Base-by-base conservation (phyloP, 305 asterid genomes). In the Stenogyne calaminthoides region DNA sequence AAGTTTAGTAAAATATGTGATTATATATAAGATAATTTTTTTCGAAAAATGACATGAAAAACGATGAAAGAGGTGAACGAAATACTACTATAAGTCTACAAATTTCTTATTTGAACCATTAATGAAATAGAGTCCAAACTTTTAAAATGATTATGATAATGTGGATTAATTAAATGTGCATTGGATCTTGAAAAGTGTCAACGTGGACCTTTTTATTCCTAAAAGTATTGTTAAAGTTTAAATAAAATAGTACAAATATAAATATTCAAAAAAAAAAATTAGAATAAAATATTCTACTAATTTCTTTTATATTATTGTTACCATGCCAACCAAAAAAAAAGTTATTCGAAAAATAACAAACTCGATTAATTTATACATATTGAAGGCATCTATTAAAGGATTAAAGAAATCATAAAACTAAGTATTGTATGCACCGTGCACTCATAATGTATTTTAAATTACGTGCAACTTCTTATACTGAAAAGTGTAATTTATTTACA, bases 131-230 rank as follows among this genome's bases (percentile, higher is more conserved):
- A 52, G 7, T 58, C 27, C 12, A 57, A 57, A 18, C 5, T 3
- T 3, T 58, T 9, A 20, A 57, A 57, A 58, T 12, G 27, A 14
- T 58, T 25, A 27, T 5, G 11, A 18, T 18, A 27, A 10, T 25
- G 9, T 58, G 14, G 19, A 25, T 58, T 58, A 58, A 58, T 58
- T 25, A 58, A 58, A 27, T 20, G 6, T 29, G 34, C 64, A 58
- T 58, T 58, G 64, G 64, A 58, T 27, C 64, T 58, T 58, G 18
- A 19, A 58, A 58, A 27, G 32, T 58, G 64, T 27, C 42, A 6
- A 58, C 42, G 64, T 58, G 64, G 64, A 58, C 64, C 40, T 58
- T 58, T 57, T 58, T 58, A 27, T 58, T 25, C 64, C 40, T 27
- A 39, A 27, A 25, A 58, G 19, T 40, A 58, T 58, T 25, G 64